phyloP scores from a whole-genome alignment of 2,329 filamentous ascomycete genomes.

The Cercospora nicotianae region DNA sequence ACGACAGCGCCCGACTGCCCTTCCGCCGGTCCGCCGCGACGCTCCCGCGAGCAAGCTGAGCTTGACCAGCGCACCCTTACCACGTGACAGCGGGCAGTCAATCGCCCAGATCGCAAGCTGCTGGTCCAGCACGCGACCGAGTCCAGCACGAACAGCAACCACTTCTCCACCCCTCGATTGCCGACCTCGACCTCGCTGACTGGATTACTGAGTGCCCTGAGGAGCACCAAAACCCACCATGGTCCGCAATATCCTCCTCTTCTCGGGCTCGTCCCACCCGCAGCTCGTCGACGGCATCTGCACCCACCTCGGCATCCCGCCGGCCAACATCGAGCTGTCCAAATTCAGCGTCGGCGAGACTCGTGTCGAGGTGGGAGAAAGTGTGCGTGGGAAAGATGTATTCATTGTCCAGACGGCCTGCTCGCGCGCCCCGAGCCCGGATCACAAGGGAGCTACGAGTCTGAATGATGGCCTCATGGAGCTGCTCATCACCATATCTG shows the following conservation, averaged over 20 bases:
- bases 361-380: slow-evolving; percentile 92
- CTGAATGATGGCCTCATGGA: slow-evolving; percentile 92
- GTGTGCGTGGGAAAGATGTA: slow-evolving; percentile 95
- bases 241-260: slow-evolving; percentile 92
- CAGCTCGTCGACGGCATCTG: slow-evolving; percentile 83
- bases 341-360: slow-evolving; percentile 97
- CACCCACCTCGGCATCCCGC: slow-evolving; percentile 82
- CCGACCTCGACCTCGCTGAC: background rate
- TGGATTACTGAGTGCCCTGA: background rate
- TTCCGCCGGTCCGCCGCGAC: slow-evolving; percentile 5
- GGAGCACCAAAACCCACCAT: slow-evolving; percentile 49
- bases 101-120: background rate
- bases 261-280: slow-evolving; percentile 91
- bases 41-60: slow-evolving; percentile 8
- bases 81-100: background rate
- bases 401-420: slow-evolving; percentile 84
- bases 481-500: slow-evolving; percentile 96
- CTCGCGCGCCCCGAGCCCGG: slow-evolving; percentile 19
- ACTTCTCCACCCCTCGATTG: background rate
- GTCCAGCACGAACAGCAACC: background rate
- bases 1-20: background rate
- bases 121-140: background rate
- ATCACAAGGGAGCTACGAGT: slow-evolving; percentile 20
- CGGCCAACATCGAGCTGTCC: slow-evolving; percentile 76
- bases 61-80: slow-evolving; percentile 3